These are phyloP conservation scores for Tuber brumale DNA, from an alignment of 495 filamentous ascomycete species.

Conservation along the genomic window DNA sequence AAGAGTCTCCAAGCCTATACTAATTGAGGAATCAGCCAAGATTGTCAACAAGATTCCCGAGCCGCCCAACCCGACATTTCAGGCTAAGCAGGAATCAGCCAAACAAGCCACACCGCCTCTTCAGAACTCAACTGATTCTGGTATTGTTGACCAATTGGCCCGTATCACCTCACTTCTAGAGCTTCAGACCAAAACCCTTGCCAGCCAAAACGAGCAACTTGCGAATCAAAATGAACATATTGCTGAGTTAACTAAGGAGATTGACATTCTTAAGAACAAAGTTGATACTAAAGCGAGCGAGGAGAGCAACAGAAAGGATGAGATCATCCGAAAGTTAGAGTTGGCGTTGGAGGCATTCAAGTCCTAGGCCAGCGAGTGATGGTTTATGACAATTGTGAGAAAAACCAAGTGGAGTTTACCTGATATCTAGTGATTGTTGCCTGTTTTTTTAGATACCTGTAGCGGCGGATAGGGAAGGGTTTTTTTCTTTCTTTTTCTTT, in stretches of 20 bases:
- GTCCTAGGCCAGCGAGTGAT: conserved; percentile 41
- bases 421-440: not conserved
- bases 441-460: not conserved
- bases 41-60: conserved; percentile 40
- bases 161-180: conserved; percentile 38
- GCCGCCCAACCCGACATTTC: conserved; percentile 11
- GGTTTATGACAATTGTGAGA: conserved; percentile 15
- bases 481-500: not conserved
- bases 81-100: conserved; percentile 46
- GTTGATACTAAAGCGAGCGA: conserved; percentile 48
- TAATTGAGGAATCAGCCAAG: conserved; percentile 18
- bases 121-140: conserved; percentile 35
- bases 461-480: not conserved
- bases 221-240: conserved; percentile 59
- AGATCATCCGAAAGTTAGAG: conserved; percentile 63
- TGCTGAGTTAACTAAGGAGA: conserved; percentile 56
- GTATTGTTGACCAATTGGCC: conserved; percentile 33
- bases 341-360: conserved; percentile 57
- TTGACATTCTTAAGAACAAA: conserved; percentile 63
- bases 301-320: conserved; percentile 54
- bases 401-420: conserved; percentile 5
- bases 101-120: conserved; percentile 26
- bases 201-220: conserved; percentile 47
- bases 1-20: conserved; percentile 16
- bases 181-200: conserved; percentile 18